Percentiles rank a stretch among this genome's conserved stretches.
phyloP scores from a whole-genome alignment of 2,329 filamentous ascomycete species.

The Setomelanomma holmii region DNA sequence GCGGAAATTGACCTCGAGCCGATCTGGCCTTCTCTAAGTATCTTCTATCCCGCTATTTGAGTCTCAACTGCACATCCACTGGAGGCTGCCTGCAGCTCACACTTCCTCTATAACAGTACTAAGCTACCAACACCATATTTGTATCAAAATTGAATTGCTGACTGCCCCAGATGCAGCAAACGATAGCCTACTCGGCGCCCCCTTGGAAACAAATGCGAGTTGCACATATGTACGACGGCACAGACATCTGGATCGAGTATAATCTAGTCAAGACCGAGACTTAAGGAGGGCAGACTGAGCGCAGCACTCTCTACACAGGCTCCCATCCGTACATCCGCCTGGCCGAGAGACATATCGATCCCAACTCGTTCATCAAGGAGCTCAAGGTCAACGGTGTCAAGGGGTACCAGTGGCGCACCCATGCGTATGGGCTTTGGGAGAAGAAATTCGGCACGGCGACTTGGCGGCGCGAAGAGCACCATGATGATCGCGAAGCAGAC shows the following conservation, averaged over 20 bases:
- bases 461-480: neutral
- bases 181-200: neutral
- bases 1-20: no score
- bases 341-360: neutral
- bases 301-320: neutral
- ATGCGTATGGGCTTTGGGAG: neutral
- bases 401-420: neutral
- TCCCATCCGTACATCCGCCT: neutral
- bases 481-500: neutral
- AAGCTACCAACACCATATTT: no score
- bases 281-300: neutral
- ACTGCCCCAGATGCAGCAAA: neutral
- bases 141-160: neutral
- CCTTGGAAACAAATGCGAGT: neutral
- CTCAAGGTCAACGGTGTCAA: neutral
- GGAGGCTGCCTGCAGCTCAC: no score
- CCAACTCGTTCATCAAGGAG: neutral
- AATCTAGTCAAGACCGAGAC: neutral
- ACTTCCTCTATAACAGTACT: no score
- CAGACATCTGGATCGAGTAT: neutral
- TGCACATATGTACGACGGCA: neutral
- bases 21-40: no score
- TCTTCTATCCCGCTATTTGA: no score
- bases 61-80: no score
- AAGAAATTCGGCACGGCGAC: neutral